Base-by-base conservation (phyloP, 208 protist genomes). In the Borovskyia barvae region DNA sequence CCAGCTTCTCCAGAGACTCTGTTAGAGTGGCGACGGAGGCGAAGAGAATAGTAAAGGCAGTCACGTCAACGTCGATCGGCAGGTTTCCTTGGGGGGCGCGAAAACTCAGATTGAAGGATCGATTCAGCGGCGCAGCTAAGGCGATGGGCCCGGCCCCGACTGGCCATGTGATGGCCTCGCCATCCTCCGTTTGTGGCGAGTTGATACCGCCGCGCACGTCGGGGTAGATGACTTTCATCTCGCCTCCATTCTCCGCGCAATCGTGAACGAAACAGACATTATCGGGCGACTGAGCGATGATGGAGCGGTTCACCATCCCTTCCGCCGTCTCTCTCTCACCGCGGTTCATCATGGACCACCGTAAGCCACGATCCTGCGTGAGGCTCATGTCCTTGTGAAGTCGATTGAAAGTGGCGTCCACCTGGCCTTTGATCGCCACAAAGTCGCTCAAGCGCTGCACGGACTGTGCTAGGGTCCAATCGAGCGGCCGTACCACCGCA, bases 371-470 rank as follows among this genome's bases (percentile, higher is more conserved):
- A 41, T 51, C 52, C 53, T 71, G 68, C 46, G 72, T 52, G 20
- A 39, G 36, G 30, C 66, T 68, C 65, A 79, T 66, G 19, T 73
- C 72, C 45, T 65, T 73, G 60, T 79, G 72, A 19, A 79, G 45
- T 22, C 62, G 28, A 11, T 70, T 47, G 58, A 76, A 82, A 24
- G 49, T 54, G 9, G 57, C 62, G 56, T 75, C 58, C 5, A 82
- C 43, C 36, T 60, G 56, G 22, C 39, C 55, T 29, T 77, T 80
- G 30, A 87, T 63, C 22, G 62, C 32, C 43, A 76, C 65, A 19
- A 87, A 72, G 43, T 72, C 63, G 49, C 61, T 82, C 49, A 81
- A 75, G 46, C 82, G 67, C 9, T 37, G 52, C 29, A 66, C 35
- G 30, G 73, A 64, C 15, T 60, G 32, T 25, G 65, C 56, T 47